Evolutionary conservation across 169 alveolate genomes (phyloP), one percentile per base, ranked within the genome.

Genomic region (Eimeria praecox): DNA sequence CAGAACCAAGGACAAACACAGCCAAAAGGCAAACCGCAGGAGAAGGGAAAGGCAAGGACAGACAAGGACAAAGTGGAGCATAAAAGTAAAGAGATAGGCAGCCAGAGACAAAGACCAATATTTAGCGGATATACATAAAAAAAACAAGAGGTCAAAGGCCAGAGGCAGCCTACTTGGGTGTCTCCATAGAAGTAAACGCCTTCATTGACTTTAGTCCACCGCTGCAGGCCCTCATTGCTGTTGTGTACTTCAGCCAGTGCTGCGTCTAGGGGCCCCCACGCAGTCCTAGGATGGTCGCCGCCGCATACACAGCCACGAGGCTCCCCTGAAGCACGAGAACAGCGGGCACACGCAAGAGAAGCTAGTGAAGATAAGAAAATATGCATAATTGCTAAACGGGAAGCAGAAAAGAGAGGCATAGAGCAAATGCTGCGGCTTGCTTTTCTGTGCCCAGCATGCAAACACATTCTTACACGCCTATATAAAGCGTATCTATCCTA

Each of bases 241-340:
- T 82, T 82, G 69, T 52, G 73, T 44, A 82, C 71, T 49, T 82
- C 90, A 27, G 90, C 73, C 16, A 82, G 52, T 20, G 90, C 90
- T 18, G 40, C 90, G 27, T 82, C 75, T 24, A 82, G 90, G 35
- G 90, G 71, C 49, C 90, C 71, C 90, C 90, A 82, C 30, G 90
- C 90, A 27, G 90, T 82, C 30, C 71, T 46, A 30, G 54, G 90
- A 54, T 82, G 90, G 14, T 49, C 90, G 56, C 90, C 90, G 18
- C 90, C 73, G 44, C 90, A 82, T 18, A 82, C 90, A 24, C 90
- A 82, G 49, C 90, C 73, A 8, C 71, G 71, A 52, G 71, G 71
- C 35, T 49, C 90, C 44, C 90, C 90, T 82, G 90, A 82, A 49
- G 1, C 88, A 44, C 16, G 40, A 42, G 64, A 78, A 35, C n/a